Evolutionary conservation across 768 basidiomycete genomes (phyloP).

Genomic region (Hypsizygus marmoreus): DNA sequence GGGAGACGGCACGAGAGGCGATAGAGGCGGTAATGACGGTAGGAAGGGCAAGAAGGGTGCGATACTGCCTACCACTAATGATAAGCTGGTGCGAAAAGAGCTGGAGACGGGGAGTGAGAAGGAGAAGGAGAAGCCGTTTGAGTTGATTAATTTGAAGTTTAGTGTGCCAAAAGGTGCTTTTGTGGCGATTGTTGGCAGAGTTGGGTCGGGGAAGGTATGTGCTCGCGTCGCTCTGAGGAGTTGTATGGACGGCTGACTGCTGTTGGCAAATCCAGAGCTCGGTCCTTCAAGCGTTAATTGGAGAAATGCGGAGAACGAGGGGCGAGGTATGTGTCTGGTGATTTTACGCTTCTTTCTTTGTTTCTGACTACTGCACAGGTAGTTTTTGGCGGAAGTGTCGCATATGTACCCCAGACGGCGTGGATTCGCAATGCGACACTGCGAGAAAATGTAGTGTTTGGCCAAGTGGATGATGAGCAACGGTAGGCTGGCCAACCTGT

Average conservation of each 20-base stretch:
- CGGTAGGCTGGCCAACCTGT: too few species aligned
- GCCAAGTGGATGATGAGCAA: slow-evolving; percentile 60
- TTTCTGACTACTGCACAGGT: slow-evolving; percentile 31
- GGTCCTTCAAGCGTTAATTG: slow-evolving; percentile 56
- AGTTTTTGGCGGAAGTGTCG: slow-evolving; percentile 53
- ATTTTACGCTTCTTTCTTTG: background rate
- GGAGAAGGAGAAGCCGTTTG: slow-evolving; percentile 42
- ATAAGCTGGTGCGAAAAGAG: too few species aligned
- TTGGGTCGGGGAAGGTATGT: slow-evolving; percentile 70
- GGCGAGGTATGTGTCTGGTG: slow-evolving; percentile 44
- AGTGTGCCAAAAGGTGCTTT: slow-evolving; percentile 56
- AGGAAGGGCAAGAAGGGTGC: too few species aligned
- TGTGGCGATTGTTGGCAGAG: slow-evolving; percentile 72
- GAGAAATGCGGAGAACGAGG: slow-evolving; percentile 64
- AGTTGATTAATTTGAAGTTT: slow-evolving; percentile 47
- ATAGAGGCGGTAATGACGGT: too few species aligned
- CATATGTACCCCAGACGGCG: slow-evolving; percentile 61
- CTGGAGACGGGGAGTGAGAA: too few species aligned
- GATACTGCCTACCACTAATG: too few species aligned
- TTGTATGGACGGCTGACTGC: too few species aligned
- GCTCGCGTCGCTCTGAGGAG: too few species aligned
- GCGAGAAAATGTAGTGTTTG: slow-evolving; percentile 76
- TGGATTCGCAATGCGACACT: slow-evolving; percentile 74
- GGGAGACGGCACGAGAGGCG: too few species aligned
- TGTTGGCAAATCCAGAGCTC: slow-evolving; percentile 58